Base-by-base conservation (phyloP, 345 rosid genomes). In the Carallia brachiata region DNA sequence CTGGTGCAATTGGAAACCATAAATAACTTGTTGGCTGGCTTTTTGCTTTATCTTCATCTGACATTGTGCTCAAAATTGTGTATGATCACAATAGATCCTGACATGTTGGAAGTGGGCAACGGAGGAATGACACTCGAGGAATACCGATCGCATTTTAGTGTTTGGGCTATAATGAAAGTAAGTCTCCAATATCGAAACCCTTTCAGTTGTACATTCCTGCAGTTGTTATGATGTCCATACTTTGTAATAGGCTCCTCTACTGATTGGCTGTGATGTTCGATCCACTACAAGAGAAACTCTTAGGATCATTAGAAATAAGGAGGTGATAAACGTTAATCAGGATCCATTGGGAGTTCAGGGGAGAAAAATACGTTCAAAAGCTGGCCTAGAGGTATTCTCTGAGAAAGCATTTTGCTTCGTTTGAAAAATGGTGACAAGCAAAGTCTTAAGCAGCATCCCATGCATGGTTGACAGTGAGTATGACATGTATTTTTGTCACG, bases 101-200 rank as follows among this genome's bases (percentile, higher is more conserved):
- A 75, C 63, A 75, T 75, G 79, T 52, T 75, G 53, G 79, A 75
- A 70, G 79, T 75, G 12, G 74, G 79, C 23, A 75, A 75, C 2
- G 79, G 79, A 30, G 79, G 70, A 48, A 75, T 75, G 79, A 70
- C 28, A 3, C 28, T 59, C 4, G 79, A 70, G 70, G 79, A 75
- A 40, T 75, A 75, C 62, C 66, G 74, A 39, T 69, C 74, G 18
- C 79, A 75, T 70, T 75, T 75, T 53, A 75, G 79, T 6, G 61
- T 75, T 27, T 75, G 79, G 79, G 73, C 74, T 56, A 53, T 75
- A 32, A 70, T 75, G 74, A 75, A 75, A 70, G 79, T 75, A 47
- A 5, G 66, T 63, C 34, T 36, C 52, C 32, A 1, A 53, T 6
- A 52, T 61, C 39, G 1, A 10, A 69, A 1, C 65, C 28, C 63